Conservation (phyloP, 129 eudicot genomes). For the Silybum marianum region DNA sequence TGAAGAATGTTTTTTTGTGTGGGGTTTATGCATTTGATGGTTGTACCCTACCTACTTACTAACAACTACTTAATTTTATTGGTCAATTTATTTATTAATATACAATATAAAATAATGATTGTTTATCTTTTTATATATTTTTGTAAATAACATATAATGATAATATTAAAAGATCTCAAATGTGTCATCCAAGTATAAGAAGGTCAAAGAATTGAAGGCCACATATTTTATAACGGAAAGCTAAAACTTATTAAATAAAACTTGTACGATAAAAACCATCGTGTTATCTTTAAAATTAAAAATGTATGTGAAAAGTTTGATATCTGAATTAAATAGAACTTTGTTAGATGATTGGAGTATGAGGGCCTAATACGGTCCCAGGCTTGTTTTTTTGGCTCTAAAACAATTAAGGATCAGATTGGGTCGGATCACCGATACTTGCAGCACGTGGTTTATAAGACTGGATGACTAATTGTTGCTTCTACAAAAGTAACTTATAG, state of each 20-base stretch:
- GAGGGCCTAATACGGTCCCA: background rate
- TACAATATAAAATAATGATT: background rate
- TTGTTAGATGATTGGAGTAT: background rate
- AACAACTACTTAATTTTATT: constrained; percentile 6
- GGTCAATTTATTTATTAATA: background rate
- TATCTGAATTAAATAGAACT: background rate
- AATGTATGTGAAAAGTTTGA: background rate
- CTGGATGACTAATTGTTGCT: background rate
- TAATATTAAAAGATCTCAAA: background rate
- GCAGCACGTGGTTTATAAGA: background rate
- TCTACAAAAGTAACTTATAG: background rate
- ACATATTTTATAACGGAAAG: background rate
- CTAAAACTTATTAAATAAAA: background rate
- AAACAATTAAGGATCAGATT: background rate
- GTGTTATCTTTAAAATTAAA: background rate
- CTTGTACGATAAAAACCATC: background rate
- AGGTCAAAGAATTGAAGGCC: background rate
- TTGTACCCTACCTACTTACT: constrained; percentile 19
- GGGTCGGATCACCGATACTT: background rate
- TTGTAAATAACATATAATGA: background rate
- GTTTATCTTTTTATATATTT: too few relatives aligned
- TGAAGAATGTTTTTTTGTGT: constrained; percentile 31
- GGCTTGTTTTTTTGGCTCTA: background rate
- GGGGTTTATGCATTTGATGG: constrained; percentile 20
- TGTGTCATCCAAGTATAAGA: background rate